Conservation (phyloP, 2,329 filamentous ascomycete species). For the Emmonsia crescens region DNA sequence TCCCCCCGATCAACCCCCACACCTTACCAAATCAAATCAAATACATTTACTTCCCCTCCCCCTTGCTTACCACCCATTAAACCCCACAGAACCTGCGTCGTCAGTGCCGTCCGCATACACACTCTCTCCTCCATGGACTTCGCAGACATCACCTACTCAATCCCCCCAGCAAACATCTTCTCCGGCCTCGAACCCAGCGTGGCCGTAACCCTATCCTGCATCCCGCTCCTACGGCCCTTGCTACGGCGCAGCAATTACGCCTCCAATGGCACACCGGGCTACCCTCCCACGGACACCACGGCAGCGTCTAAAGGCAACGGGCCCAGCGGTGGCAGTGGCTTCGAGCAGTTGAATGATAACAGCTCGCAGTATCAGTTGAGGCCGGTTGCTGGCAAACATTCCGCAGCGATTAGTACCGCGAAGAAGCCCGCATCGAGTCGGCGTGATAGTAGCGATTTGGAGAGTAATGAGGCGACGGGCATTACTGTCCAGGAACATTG, state of each 20-base stretch:
- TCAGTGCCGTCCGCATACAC: constrained; percentile 27
- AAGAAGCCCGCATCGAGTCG: background rate
- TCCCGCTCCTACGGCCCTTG: constrained; percentile 33
- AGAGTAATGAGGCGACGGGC: background rate
- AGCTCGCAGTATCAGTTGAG: constrained; percentile 20
- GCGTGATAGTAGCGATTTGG: constrained; percentile 2
- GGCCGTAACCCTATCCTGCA: constrained; percentile 30
- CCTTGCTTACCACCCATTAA: background rate
- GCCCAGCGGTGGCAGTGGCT: constrained; percentile 10
- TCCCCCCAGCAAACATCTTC: constrained; percentile 28
- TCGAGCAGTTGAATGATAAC: constrained; percentile 21
- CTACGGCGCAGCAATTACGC: constrained; percentile 19
- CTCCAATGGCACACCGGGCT: constrained; percentile 13
- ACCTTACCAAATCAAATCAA: background rate
- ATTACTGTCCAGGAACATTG: constrained; percentile 3
- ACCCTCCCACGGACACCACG: background rate
- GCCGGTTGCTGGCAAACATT: constrained; percentile 14
- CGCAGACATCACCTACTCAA: constrained; percentile 25
- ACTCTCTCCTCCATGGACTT: constrained; percentile 26
- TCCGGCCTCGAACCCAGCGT: constrained; percentile 30
- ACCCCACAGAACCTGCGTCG: constrained; percentile 24
- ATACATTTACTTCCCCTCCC: background rate
- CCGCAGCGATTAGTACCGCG: constrained; percentile 4
- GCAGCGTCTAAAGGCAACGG: background rate
- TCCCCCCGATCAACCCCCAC: background rate